Evolutionary conservation across 257 asterid species (phyloP).

Genomic region (Ilex asprella): DNA sequence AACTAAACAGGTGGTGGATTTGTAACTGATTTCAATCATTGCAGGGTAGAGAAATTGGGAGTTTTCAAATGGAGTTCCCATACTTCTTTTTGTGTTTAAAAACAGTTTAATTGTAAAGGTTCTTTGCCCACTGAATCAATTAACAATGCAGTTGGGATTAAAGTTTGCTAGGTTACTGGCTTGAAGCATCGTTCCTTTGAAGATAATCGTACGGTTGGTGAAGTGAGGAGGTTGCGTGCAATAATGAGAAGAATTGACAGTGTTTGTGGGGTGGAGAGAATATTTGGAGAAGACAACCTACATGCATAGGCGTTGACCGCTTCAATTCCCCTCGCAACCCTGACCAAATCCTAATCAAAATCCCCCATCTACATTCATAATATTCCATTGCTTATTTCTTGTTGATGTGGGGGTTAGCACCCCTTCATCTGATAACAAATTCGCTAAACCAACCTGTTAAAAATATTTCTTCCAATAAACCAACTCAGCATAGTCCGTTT

Average conservation of each 20-base stretch:
- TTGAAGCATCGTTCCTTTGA: slow-evolving; percentile 7
- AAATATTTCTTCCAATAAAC: too few species aligned
- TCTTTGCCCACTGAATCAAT: slow-evolving; percentile 5
- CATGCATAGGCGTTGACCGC: too few species aligned
- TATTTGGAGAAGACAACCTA: not conserved
- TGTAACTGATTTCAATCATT: slow-evolving; percentile 15
- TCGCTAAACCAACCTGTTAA: too few species aligned
- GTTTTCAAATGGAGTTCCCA: slow-evolving; percentile 1
- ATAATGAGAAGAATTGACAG: slow-evolving; percentile 15
- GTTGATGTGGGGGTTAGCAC: too few species aligned
- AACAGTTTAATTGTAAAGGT: not conserved
- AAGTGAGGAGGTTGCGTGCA: slow-evolving; percentile 15
- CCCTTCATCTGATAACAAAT: too few species aligned
- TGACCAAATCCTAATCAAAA: too few species aligned
- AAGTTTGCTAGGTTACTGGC: slow-evolving; percentile 8
- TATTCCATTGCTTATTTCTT: too few species aligned
- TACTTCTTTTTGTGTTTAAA: slow-evolving; percentile 1
- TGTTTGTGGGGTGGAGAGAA: not conserved
- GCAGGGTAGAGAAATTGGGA: slow-evolving; percentile 1
- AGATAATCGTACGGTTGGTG: slow-evolving; percentile 8
- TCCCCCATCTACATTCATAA: too few species aligned
- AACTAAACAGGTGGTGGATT: slow-evolving; percentile 14
- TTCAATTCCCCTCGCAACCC: too few species aligned
- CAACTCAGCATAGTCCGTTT: too few species aligned
- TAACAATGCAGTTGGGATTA: slow-evolving; percentile 3